Base-by-base conservation (phyloP, 441 rosid species). In the Dalechampia spathulata region DNA sequence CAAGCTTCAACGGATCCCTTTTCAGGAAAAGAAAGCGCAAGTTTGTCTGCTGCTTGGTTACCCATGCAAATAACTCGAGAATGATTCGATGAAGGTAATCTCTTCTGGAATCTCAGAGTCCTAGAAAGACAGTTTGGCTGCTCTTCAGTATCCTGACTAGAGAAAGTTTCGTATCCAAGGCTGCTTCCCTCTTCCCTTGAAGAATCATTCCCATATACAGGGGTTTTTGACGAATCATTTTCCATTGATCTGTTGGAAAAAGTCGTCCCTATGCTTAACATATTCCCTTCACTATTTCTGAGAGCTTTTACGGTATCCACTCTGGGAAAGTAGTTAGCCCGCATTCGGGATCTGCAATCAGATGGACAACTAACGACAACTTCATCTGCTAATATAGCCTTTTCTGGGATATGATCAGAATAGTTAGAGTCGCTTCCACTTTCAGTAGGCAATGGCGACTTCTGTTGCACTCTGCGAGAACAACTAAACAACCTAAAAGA, bases 211-310 rank as follows among this genome's bases (percentile, higher is more conserved):
- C 47, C 68, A 64, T 32, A 52, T 41, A 46, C 69, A 25, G 70
- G 61, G 9, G 25, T 36, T 56, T 46, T 67, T 11, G 58, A 64
- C 43, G 60, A 25, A 66, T 64, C 77, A 26, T 69, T 73, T 17
- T 44, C 57, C 45, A 64, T 52, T 58, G 81, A 75, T 72, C 78
- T 46, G 55, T 52, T 72, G 36, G 82, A 70, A 32, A 74, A 68
- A 51, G 74, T 64, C 30, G 63, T 76, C 54, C 78, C 78, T 12
- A 70, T 67, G 60, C 86, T 78, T 50, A 89, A 64, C 23, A 89
- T 63, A 66, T 86, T 88, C 60, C 96, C 96, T 58, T 92, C 88
- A 28, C 74, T 66, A 60, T 76, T 80, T 75, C 96, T 81, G 42
- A 86, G 63, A 61, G 95, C 72, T 38, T 69, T 78, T 20, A 65